Percentiles rank a stretch among this genome's conserved stretches.
These are phyloP conservation scores for Pleurozium schreberi DNA, from an alignment of 225 moss, liverwort and hornwort species.

Conservation along the genomic window DNA sequence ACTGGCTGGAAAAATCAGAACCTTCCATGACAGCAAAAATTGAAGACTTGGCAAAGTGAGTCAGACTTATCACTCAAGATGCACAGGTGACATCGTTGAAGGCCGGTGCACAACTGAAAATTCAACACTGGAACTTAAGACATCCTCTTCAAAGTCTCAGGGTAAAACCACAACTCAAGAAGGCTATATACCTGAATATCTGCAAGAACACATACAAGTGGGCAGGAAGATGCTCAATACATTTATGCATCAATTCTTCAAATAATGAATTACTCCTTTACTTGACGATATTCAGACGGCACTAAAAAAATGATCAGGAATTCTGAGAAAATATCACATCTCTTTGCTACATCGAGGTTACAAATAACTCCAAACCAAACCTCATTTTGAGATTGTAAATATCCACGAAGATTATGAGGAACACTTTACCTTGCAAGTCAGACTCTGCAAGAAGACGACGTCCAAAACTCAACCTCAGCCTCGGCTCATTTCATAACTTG, in stretches of 20 bases:
- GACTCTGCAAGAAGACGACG: background rate
- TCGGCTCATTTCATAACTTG: background rate
- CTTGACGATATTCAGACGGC: background rate
- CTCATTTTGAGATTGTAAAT: background rate
- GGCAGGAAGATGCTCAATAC: background rate
- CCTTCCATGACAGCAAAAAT: background rate
- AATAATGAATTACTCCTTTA: background rate
- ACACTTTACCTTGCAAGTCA: conserved; percentile 6
- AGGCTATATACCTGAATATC: conserved; percentile 1
- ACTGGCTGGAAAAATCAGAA: background rate
- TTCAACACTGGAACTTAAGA: background rate
- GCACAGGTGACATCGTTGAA: background rate
- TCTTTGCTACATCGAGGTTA: background rate
- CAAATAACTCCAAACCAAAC: background rate
- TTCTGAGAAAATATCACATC: background rate
- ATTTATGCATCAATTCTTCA: background rate
- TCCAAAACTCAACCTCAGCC: conserved; percentile 2
- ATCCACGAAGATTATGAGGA: background rate
- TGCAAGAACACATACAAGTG: background rate
- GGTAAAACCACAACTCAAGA: background rate
- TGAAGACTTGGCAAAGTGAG: background rate
- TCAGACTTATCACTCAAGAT: background rate
- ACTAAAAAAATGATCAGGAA: background rate
- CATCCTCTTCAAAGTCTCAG: conserved; percentile 1
- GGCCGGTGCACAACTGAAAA: background rate